Conservation (phyloP, 23 red algal species). For the Gracilariopsis chorda region DNA sequence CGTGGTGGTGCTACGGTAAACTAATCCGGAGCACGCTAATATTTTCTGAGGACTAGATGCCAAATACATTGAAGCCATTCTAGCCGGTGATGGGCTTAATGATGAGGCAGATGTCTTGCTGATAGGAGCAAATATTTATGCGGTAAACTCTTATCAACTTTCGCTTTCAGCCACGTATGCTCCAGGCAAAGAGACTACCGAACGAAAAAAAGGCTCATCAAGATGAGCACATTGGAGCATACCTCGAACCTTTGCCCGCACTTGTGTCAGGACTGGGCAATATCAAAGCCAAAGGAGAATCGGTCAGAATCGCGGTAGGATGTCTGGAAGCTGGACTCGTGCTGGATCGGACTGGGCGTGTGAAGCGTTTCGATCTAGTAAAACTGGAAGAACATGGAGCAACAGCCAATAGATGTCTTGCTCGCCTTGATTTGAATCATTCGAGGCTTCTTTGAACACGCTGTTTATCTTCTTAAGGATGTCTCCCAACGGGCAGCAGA, state of each 20-base stretch:
- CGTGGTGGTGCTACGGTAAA: constrained; percentile 7
- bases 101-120: constrained; percentile 58
- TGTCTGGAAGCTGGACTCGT: constrained; percentile 38
- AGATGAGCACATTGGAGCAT: constrained; percentile 22
- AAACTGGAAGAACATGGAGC: constrained; percentile 23
- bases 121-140: constrained; percentile 75
- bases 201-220: not conserved
- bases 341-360: constrained; percentile 61
- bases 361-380: constrained; percentile 66
- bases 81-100: constrained; percentile 58
- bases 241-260: constrained; percentile 67
- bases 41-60: constrained; percentile 44
- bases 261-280: constrained; percentile 69
- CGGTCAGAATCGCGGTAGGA: constrained; percentile 55
- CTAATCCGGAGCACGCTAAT: constrained; percentile 15
- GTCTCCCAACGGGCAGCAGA: constrained; percentile 56
- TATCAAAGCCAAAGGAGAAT: constrained; percentile 76
- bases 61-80: constrained; percentile 54
- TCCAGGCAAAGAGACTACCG: constrained; percentile 33
- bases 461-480: constrained; percentile 67
- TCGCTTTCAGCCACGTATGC: constrained; percentile 22
- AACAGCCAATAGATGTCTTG: constrained; percentile 62
- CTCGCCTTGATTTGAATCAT: constrained; percentile 60
- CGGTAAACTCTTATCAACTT: constrained; percentile 61
- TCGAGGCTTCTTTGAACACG: constrained; percentile 65